These are phyloP conservation scores for Heliamphora pulchella DNA, from an alignment of 179 eudicot genomes.

Conservation along the genomic window DNA sequence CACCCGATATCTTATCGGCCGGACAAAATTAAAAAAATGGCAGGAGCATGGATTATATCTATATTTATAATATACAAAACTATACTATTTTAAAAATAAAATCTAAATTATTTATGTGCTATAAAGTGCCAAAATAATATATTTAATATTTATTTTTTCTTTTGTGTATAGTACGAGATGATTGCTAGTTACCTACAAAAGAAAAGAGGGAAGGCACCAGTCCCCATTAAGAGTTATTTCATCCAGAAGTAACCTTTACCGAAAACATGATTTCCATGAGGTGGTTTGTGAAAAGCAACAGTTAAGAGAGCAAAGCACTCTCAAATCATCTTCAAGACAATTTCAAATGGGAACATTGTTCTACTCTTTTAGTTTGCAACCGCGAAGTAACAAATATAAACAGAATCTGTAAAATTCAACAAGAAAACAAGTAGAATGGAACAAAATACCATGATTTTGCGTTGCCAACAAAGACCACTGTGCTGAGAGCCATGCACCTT, in stretches of 20 bases:
- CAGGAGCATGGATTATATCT: too few relatives aligned
- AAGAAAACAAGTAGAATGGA: background rate
- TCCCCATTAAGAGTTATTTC: background rate
- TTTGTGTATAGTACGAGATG: too few relatives aligned
- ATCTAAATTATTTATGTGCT: too few relatives aligned
- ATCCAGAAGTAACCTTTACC: background rate
- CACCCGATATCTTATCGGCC: too few relatives aligned
- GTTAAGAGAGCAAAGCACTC: background rate
- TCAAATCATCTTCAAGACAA: background rate
- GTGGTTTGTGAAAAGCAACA: background rate
- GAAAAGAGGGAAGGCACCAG: background rate
- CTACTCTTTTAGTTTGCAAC: background rate
- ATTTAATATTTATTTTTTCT: too few relatives aligned
- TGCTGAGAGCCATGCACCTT: conserved; percentile 82
- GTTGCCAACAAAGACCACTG: conserved; percentile 86
- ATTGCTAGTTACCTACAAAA: background rate
- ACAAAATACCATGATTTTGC: conserved; percentile 60
- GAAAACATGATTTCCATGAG: background rate
- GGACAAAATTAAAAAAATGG: too few relatives aligned
- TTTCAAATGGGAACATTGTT: too few relatives aligned
- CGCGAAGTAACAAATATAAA: background rate
- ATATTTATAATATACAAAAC: too few relatives aligned
- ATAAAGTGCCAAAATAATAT: too few relatives aligned
- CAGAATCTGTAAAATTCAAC: background rate
- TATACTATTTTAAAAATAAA: too few relatives aligned